A percentile compares a stretch with the other conserved stretches of the same genome.
Conservation (phyloP, 345 rosid genomes). For the Moricandia arvensis region DNA sequence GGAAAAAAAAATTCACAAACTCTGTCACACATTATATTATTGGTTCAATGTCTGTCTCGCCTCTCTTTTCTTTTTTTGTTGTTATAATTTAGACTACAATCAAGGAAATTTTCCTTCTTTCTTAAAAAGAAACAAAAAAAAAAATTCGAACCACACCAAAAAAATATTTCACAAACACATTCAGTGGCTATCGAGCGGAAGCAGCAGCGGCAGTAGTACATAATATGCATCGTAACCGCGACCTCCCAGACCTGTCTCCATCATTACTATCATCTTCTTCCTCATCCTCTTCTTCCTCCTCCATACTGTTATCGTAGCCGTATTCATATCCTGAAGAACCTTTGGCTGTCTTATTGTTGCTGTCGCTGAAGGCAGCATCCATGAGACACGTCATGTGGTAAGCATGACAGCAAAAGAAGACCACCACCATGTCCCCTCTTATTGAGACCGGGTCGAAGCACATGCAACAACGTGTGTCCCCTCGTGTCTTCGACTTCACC, state of each 20-base stretch:
- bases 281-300: slow-evolving; percentile 30
- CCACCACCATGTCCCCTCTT: slow-evolving; percentile 66
- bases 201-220: slow-evolving; percentile 90
- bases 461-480: slow-evolving; percentile 89
- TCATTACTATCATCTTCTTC: slow-evolving; percentile 50
- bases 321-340: slow-evolving; percentile 44
- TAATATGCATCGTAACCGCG: slow-evolving; percentile 79
- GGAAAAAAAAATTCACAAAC: not conserved
- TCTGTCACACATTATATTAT: not conserved
- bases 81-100: slow-evolving; percentile 16
- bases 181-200: slow-evolving; percentile 27
- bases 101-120: slow-evolving; percentile 8
- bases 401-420: slow-evolving; percentile 95
- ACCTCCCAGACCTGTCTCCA: slow-evolving; percentile 41
- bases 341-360: slow-evolving; percentile 38
- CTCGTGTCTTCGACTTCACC: slow-evolving; percentile 84
- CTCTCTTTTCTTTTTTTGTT: too few relatives aligned
- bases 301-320: slow-evolving; percentile 33
- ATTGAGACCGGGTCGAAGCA: slow-evolving; percentile 90
- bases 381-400: slow-evolving; percentile 79
- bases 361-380: slow-evolving; percentile 68
- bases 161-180: slow-evolving; percentile 31
- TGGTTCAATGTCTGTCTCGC: too few relatives aligned
- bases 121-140: not conserved
- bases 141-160: slow-evolving; percentile 24